Conservation (phyloP, 257 asterid species). For the Paraleonurus japonicus region DNA sequence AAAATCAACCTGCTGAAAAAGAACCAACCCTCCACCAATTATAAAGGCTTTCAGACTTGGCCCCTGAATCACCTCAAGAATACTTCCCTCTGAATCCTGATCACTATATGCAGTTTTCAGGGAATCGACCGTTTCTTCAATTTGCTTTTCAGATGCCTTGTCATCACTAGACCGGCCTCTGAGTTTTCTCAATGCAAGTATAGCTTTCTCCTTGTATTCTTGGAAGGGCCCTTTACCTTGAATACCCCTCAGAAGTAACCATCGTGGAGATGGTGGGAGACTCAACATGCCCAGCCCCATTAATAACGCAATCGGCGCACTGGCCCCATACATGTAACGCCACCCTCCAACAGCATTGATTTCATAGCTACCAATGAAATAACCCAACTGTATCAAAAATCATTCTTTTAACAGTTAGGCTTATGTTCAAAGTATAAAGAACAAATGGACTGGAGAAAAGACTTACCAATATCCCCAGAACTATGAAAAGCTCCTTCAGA, state of each 20-base stretch:
- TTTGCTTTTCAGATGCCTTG: constrained; percentile 69
- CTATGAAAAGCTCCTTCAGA: constrained; percentile 94
- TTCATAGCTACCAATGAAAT: constrained; percentile 72
- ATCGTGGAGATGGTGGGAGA: constrained; percentile 97
- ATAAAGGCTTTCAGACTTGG: constrained; percentile 85
- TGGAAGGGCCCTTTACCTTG: constrained; percentile 83
- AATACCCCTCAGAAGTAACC: constrained; percentile 93
- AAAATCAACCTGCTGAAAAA: constrained; percentile 84
- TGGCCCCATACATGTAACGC: constrained; percentile 90
- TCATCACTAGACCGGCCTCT: constrained; percentile 76
- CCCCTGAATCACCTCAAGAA: constrained; percentile 84
- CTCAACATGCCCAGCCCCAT: constrained; percentile 94
- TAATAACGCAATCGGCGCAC: constrained; percentile 79
- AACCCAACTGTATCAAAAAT: constrained; percentile 69
- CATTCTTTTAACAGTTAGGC: constrained; percentile 15
- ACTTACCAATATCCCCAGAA: constrained; percentile 85
- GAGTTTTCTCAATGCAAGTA: constrained; percentile 64
- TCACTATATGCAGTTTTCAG: constrained; percentile 65
- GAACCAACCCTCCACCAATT: constrained; percentile 97
- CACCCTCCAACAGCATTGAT: constrained; percentile 89
- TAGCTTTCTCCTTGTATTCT: constrained; percentile 85
- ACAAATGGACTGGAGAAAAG: constrained; percentile 4
- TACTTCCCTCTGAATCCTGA: constrained; percentile 67
- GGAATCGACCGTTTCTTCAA: constrained; percentile 73
- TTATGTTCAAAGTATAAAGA: constrained; percentile 17